These are phyloP conservation scores for Sarocladium brachiariae DNA, from an alignment of 2,329 filamentous ascomycete genomes.

Conservation along the genomic window DNA sequence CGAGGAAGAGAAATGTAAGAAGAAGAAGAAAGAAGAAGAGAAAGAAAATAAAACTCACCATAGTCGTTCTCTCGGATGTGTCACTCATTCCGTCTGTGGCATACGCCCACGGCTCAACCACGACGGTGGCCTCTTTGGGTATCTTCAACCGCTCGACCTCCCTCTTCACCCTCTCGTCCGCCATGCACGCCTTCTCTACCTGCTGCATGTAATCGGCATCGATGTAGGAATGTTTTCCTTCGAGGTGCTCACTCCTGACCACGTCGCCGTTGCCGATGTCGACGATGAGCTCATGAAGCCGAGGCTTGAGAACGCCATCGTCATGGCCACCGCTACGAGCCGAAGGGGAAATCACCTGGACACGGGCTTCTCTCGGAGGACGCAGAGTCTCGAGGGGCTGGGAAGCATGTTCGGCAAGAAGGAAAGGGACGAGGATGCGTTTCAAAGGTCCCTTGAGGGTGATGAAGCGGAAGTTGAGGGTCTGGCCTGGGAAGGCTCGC, in stretches of 20 bases:
- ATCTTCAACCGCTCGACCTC: conserved; percentile 36
- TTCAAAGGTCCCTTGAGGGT: conserved; percentile 45
- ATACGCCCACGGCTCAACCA: conserved; percentile 50
- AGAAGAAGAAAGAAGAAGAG: too few relatives aligned
- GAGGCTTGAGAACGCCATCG: conserved; percentile 9
- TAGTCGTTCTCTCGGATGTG: conserved; percentile 38
- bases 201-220: conserved; percentile 41
- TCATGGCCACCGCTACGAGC: too few relatives aligned
- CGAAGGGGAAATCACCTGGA: conserved; percentile 26
- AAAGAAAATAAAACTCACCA: too few relatives aligned
- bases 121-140: conserved; percentile 35
- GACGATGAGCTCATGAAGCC: conserved; percentile 24
- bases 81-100: conserved; percentile 46
- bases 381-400: conserved; percentile 19
- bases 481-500: conserved; percentile 15
- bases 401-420: conserved; percentile 32
- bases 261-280: conserved; percentile 20
- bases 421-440: conserved; percentile 35
- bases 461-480: conserved; percentile 40
- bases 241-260: conserved; percentile 22
- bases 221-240: conserved; percentile 39
- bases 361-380: conserved; percentile 23
- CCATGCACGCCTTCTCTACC: conserved; percentile 39
- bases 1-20: neutral
- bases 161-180: conserved; percentile 32